Base-by-base conservation (phyloP, 768 basidiomycete species). In the Phylloporus sp. region DNA sequence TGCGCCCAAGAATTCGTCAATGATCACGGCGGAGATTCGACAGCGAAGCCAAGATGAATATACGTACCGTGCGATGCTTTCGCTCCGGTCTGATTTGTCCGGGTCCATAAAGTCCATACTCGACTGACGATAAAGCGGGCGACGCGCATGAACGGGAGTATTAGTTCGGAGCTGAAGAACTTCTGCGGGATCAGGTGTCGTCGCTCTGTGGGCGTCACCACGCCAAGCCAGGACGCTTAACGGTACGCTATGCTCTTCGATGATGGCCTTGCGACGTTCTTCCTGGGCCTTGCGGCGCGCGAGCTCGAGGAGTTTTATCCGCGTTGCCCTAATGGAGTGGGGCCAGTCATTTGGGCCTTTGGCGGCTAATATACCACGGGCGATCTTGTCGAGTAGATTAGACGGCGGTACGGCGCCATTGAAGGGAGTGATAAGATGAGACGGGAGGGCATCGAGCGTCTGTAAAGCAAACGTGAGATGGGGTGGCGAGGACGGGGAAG, bases 361-460 rank as follows among this genome's bases (percentile, higher is more conserved):
- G 41, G 84, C 83, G 23, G 84, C 72, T 9, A 77, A 69, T 50
- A 92, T 80, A 42, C 86, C 82, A 13, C 86, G 80, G 10, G 90
- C 86, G 54, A 92, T 82, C 71, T 87, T 89, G 66, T 92, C 88
- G 49, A 92, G 80, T 18, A 91, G 77, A 63, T 91, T 91, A 13
- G 86, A 81, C 26, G 89, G 89, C 1, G 90, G 90, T 17, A 91
- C 78, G 36, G 82, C 76, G 24, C 90, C 89, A 53, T 85, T 82
- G 74, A 89, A 91, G 44, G 89, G 90, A 14, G 90, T 91, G 63
- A 88, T 73, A n/a, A 92, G 78, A 57, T 90, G 86, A 6, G 82
- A 71, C 9, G 89, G 89, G 49, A 90, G 79, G 35, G 84, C 83
- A 61, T 92, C 90, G 9, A 92, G 76, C 14, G 90, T 89, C 89